Evolutionary conservation across 805 yeast genomes (phyloP).

Genomic region (Candida michaelii): DNA sequence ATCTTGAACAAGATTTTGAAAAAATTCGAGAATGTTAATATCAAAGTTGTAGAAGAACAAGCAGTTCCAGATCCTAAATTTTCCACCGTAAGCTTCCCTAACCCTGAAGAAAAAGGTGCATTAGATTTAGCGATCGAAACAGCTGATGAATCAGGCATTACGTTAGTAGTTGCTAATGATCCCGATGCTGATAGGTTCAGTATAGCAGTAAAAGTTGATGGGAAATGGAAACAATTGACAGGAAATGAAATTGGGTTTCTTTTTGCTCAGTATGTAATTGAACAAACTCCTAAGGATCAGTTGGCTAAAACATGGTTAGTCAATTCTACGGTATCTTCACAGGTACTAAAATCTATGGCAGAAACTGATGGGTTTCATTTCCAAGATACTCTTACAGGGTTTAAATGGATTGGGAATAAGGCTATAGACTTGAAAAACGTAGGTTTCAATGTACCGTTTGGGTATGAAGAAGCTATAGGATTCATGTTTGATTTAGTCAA

Average conservation of each 20-base stretch:
- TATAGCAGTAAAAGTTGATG: slow-evolving; percentile 57
- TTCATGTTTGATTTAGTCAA: slow-evolving; percentile 82
- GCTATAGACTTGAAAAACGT: slow-evolving; percentile 67
- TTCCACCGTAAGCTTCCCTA: slow-evolving; percentile 85
- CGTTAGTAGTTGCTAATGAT: slow-evolving; percentile 81
- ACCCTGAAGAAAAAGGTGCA: slow-evolving; percentile 96
- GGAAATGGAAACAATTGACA: slow-evolving; percentile 73
- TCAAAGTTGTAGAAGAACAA: slow-evolving; percentile 46
- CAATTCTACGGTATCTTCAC: slow-evolving; percentile 92
- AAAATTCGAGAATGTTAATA: slow-evolving; percentile 35
- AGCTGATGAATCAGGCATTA: slow-evolving; percentile 53
- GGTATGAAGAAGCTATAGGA: slow-evolving; percentile 94
- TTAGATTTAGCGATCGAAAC: slow-evolving; percentile 62
- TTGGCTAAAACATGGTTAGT: slow-evolving; percentile 52
- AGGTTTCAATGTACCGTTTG: slow-evolving; percentile 80
- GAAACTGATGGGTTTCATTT: slow-evolving; percentile 56
- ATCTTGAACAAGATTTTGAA: slow-evolving; percentile 48
- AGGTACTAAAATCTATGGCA: slow-evolving; percentile 72
- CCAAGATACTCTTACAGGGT: slow-evolving; percentile 88
- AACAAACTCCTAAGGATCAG: slow-evolving; percentile 26
- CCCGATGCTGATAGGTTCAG: slow-evolving; percentile 97
- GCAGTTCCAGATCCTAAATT: slow-evolving; percentile 78
- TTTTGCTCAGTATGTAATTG: slow-evolving; percentile 66
- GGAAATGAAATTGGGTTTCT: slow-evolving; percentile 91
- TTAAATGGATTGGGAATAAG: slow-evolving; percentile 94